Conservation (phyloP, 2,329 filamentous ascomycete genomes). For the Ceratocystis cacaofunesta region DNA sequence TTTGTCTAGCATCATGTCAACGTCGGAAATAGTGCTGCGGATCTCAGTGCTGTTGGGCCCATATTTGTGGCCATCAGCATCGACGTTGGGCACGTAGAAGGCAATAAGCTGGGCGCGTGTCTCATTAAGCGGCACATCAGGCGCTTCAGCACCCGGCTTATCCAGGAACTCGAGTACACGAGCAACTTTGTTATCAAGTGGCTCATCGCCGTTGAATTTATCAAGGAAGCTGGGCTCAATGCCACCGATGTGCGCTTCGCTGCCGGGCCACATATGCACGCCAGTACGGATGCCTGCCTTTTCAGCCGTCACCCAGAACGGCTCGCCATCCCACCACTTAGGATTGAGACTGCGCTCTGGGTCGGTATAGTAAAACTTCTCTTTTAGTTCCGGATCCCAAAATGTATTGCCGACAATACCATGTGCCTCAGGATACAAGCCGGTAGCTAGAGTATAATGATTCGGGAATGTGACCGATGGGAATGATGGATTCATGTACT, state of each 20-base stretch:
- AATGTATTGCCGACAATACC: slow-evolving; percentile 90
- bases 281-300: slow-evolving; percentile 61
- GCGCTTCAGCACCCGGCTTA: slow-evolving; percentile 54
- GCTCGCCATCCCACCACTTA: slow-evolving; percentile 92
- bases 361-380: slow-evolving; percentile 81
- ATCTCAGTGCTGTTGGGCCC: slow-evolving; percentile 95
- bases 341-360: slow-evolving; percentile 59
- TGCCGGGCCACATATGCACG: slow-evolving; percentile 98
- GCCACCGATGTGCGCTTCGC: slow-evolving; percentile 68
- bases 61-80: slow-evolving; percentile 70
- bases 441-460: slow-evolving; percentile 86
- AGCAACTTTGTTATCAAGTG: slow-evolving; percentile 58
- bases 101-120: slow-evolving; percentile 80
- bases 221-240: slow-evolving; percentile 69
- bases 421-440: slow-evolving; percentile 81
- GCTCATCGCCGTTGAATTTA: slow-evolving; percentile 66
- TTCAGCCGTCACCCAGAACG: slow-evolving; percentile 88
- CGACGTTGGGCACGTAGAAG: slow-evolving; percentile 87
- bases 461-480: slow-evolving; percentile 95
- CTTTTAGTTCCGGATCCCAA: slow-evolving; percentile 64
- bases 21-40: slow-evolving; percentile 56
- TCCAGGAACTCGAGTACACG: slow-evolving; percentile 75
- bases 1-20: slow-evolving; percentile 66
- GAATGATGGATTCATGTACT: slow-evolving; percentile 88
- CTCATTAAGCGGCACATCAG: slow-evolving; percentile 28